phyloP scores from a whole-genome alignment of 164 flowering plant genomes.

The Nymphaea thermarum region DNA sequence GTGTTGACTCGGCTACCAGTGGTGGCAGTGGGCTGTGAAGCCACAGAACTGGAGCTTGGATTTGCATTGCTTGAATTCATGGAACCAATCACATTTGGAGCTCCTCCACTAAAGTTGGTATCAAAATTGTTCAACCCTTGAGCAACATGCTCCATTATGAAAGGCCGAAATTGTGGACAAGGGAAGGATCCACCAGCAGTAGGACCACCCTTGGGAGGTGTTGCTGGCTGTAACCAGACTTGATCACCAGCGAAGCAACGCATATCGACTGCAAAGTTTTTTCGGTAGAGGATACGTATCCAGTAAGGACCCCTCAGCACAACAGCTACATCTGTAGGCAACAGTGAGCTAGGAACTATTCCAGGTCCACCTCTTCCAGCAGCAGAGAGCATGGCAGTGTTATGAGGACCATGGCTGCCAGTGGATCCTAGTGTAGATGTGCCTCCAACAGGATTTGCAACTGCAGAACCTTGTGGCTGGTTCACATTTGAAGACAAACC shows the following conservation, averaged over 20 bases:
- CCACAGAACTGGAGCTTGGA: constrained; percentile 34
- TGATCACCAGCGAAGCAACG: constrained; percentile 99
- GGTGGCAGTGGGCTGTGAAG: constrained; percentile 31
- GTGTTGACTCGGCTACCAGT: constrained; percentile 50
- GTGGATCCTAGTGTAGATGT: constrained; percentile 25
- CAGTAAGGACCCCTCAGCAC: constrained; percentile 95
- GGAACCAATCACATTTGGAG: constrained; percentile 39
- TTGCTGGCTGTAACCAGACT: constrained; percentile 99
- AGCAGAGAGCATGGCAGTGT: constrained; percentile 62
- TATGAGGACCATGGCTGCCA: constrained; percentile 51
- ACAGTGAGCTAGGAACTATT: constrained; percentile 90
- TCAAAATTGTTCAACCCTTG: constrained; percentile 88
- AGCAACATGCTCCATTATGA: constrained; percentile 99
- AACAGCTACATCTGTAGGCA: constrained; percentile 97
- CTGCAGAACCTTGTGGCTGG: constrained; percentile 29
- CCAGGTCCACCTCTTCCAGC: constrained; percentile 93
- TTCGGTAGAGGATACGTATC: constrained; percentile 90
- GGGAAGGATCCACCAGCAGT: constrained; percentile 92
- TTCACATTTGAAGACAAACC: constrained; percentile 26
- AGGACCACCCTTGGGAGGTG: constrained; percentile 88
- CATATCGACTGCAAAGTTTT: constrained; percentile 94
- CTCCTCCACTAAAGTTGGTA: constrained; percentile 49
- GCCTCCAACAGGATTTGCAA: constrained; percentile 25
- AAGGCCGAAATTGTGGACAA: constrained; percentile 97
- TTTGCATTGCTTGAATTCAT: constrained; percentile 23